phyloP scores from a whole-genome alignment of 2,329 filamentous ascomycete genomes.

The Penicillium olsonii region DNA sequence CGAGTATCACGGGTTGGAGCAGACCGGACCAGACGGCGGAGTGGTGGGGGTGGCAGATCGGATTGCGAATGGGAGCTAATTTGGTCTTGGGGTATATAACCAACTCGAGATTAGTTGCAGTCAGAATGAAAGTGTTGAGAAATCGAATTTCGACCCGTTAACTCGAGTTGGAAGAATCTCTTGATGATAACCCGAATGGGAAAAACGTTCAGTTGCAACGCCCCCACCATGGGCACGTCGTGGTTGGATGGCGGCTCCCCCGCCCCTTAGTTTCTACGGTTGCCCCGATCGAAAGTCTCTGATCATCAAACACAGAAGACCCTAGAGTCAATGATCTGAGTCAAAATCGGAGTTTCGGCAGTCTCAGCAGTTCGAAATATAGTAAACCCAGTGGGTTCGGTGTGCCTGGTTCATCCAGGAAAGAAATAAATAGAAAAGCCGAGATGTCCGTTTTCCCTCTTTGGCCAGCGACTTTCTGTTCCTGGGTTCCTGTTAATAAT shows the following conservation, averaged over 20 bases:
- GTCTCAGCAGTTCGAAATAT: too few relatives aligned
- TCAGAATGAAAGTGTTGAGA: background rate
- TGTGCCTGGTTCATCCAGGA: too few relatives aligned
- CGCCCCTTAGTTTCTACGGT: conserved; percentile 19
- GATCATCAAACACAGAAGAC: conserved; percentile 8
- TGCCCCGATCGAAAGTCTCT: conserved; percentile 8
- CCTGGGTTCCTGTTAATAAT: background rate
- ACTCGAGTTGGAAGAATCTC: conserved; percentile 13
- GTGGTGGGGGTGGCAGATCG: conserved; percentile 13
- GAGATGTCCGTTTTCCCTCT: background rate
- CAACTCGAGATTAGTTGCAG: conserved; percentile 22
- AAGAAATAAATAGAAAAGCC: background rate
- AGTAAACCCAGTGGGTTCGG: too few relatives aligned
- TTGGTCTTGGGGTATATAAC: conserved; percentile 15
- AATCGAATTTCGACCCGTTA: background rate
- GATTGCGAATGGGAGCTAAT: conserved; percentile 4
- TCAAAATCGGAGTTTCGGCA: conserved; percentile 16
- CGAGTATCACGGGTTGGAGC: background rate
- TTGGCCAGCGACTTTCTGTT: background rate
- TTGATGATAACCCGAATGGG: conserved; percentile 2
- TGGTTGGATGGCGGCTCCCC: conserved; percentile 17
- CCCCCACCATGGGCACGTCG: conserved; percentile 19
- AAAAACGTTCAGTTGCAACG: conserved; percentile 10
- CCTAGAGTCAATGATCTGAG: conserved; percentile 12
- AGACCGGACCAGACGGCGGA: conserved; percentile 3